Conservation (phyloP, 106 monocot genomes). For the Platanthera zijinensis region DNA sequence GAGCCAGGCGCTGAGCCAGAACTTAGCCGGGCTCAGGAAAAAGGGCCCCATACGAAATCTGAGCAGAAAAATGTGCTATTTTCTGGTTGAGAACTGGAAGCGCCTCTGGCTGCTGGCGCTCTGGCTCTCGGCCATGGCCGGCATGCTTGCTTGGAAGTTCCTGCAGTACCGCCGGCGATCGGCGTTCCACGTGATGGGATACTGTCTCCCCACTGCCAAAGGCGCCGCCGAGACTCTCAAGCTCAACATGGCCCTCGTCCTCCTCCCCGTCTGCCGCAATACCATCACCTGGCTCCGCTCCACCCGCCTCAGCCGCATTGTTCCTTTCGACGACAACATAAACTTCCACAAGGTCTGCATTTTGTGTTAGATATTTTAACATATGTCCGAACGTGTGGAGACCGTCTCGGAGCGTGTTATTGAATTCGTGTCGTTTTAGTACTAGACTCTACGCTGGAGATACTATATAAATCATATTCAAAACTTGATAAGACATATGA, state of each 20-base stretch:
- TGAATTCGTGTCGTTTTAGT: neutral
- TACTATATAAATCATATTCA: neutral
- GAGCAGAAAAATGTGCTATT: conserved; percentile 59
- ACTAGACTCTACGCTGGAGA: too few relatives aligned
- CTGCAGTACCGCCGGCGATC: conserved; percentile 61
- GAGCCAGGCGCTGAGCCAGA: conserved; percentile 93
- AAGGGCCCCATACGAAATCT: conserved; percentile 11
- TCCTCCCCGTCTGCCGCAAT: conserved; percentile 86
- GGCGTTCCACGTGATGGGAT: conserved; percentile 83
- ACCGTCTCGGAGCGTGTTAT: too few relatives aligned
- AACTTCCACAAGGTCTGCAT: conserved; percentile 88
- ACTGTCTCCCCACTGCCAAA: conserved; percentile 80
- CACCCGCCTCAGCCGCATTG: conserved; percentile 31
- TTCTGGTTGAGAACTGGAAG: conserved; percentile 81
- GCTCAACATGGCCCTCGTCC: conserved; percentile 84
- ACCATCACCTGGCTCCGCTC: conserved; percentile 79
- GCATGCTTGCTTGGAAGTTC: conserved; percentile 83
- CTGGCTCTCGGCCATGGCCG: conserved; percentile 57
- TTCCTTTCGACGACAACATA: conserved; percentile 90
- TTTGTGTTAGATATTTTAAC: neutral
- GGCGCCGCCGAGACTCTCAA: conserved; percentile 95
- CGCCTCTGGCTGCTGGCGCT: conserved; percentile 61
- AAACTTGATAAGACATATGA: too few relatives aligned
- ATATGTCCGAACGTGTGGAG: too few relatives aligned
- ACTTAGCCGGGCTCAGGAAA: conserved; percentile 51